Conservation (phyloP, 2,329 filamentous ascomycete genomes). For the Penicillium sclerotiorum region DNA sequence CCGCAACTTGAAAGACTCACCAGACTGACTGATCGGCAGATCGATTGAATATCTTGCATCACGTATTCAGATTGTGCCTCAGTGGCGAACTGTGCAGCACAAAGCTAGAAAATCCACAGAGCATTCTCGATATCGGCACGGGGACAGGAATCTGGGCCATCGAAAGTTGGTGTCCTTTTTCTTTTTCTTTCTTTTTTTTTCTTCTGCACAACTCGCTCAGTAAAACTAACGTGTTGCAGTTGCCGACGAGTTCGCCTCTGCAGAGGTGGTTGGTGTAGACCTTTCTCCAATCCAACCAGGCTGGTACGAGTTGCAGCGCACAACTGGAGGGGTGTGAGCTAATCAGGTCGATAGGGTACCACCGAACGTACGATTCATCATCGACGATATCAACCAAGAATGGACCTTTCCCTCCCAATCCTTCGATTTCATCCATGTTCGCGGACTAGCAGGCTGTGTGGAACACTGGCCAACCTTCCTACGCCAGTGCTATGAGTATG, state of each 20-base stretch:
- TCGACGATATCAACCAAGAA: constrained; percentile 31
- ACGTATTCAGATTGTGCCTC: constrained; percentile 11
- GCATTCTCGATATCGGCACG: constrained; percentile 16
- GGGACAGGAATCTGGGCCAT: constrained; percentile 28
- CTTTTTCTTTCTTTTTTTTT: too few relatives aligned
- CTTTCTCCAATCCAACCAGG: constrained; percentile 54
- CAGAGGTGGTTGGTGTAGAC: constrained; percentile 51
- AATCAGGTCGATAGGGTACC: constrained; percentile 23
- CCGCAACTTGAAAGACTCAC: too few relatives aligned
- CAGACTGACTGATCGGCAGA: background rate
- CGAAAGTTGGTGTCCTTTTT: constrained; percentile 10
- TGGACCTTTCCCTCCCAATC: constrained; percentile 27
- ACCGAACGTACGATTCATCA: constrained; percentile 34
- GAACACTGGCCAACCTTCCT: constrained; percentile 26
- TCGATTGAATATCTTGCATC: constrained; percentile 15
- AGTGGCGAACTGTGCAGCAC: constrained; percentile 14
- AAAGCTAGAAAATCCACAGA: constrained; percentile 12
- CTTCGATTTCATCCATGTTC: constrained; percentile 36
- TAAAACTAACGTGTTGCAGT: too few relatives aligned
- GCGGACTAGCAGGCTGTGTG: constrained; percentile 25
- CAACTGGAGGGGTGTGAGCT: background rate
- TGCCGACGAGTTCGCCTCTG: constrained; percentile 39
- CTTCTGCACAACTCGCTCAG: too few relatives aligned
- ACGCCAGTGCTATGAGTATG: constrained; percentile 22
- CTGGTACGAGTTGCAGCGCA: constrained; percentile 22